These are phyloP conservation scores for Primulina tabacum DNA, from an alignment of 257 asterid genomes.

Conservation along the genomic window DNA sequence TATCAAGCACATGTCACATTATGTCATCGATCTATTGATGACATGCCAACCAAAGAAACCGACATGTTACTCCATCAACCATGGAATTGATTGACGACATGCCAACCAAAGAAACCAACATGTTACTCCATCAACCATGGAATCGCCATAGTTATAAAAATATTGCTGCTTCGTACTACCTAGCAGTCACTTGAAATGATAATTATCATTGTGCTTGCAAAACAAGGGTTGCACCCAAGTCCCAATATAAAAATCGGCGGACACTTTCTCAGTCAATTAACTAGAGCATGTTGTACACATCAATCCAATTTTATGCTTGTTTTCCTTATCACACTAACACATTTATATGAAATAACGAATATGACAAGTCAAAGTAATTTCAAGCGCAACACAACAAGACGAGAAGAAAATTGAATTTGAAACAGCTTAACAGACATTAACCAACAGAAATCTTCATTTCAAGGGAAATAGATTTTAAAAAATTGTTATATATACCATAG, in stretches of 20 bases:
- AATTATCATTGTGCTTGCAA: background rate
- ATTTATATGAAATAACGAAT: too few relatives aligned
- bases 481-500: constrained; percentile 39
- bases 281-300: background rate
- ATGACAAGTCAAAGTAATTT: background rate
- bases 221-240: constrained; percentile 2
- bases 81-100: background rate
- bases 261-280: background rate
- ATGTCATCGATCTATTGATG: background rate
- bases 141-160: background rate
- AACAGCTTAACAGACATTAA: background rate
- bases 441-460: background rate
- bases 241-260: background rate
- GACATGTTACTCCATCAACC: background rate
- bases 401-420: background rate
- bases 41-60: background rate
- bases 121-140: background rate
- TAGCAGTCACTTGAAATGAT: background rate
- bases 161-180: background rate
- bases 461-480: constrained; percentile 15
- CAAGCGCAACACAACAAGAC: background rate
- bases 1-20: background rate
- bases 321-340: background rate
- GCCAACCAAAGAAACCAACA: background rate
- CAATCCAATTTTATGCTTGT: background rate